These are phyloP conservation scores for Kurtzmaniella quercitrusa DNA, from an alignment of 1,139 yeast genomes.

Conservation along the genomic window DNA sequence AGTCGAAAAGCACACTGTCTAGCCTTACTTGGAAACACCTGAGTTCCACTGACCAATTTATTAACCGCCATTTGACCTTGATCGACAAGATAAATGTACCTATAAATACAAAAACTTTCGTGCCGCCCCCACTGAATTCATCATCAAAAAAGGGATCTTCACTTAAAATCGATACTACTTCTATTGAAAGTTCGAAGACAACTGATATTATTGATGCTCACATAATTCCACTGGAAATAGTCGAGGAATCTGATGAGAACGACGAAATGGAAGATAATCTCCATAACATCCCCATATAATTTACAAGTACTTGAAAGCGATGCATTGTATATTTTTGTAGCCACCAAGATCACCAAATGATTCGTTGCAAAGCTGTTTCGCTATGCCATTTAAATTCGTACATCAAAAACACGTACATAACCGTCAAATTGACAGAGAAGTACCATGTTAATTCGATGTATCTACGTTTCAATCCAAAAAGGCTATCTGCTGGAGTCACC, in stretches of 20 bases:
- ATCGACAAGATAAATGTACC: conserved; percentile 8
- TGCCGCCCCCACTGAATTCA: neutral
- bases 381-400: conserved; percentile 68
- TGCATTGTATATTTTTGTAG: conserved; percentile 1
- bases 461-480: conserved; percentile 14
- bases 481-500: conserved; percentile 26
- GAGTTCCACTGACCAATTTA: conserved; percentile 26
- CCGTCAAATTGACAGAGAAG: conserved; percentile 46
- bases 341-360: conserved; percentile 62
- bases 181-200: neutral
- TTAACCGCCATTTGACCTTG: conserved; percentile 21
- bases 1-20: conserved; percentile 6
- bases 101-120: neutral
- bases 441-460: conserved; percentile 60
- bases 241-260: neutral
- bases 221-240: neutral
- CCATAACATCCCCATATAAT: conserved; percentile 2
- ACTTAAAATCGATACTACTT: neutral
- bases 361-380: conserved; percentile 63
- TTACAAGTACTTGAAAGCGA: neutral
- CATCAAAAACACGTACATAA: conserved; percentile 54
- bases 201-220: conserved; percentile 5
- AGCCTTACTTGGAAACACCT: conserved; percentile 7
- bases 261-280: conserved; percentile 8
- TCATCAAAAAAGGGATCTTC: neutral